Evolutionary conservation across 768 basidiomycete species (phyloP).

Genomic region (Mycena metata): DNA sequence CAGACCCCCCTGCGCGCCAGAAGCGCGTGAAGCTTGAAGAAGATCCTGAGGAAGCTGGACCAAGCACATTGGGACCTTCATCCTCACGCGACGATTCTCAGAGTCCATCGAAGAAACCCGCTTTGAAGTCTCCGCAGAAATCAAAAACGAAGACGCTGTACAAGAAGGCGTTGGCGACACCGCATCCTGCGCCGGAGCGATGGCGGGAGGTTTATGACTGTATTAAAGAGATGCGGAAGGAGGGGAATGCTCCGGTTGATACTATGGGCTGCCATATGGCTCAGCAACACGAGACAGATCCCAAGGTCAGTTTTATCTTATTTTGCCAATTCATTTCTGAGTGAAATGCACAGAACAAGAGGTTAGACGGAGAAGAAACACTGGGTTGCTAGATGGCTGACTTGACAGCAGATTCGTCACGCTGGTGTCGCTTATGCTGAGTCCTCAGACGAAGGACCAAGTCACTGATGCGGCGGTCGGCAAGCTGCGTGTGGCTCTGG

Average conservation of each 20-base stretch:
- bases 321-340: constrained; percentile 2
- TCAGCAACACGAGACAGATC: constrained; percentile 71
- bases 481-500: constrained; percentile 79
- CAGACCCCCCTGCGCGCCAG: constrained; percentile 42
- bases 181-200: constrained; percentile 74
- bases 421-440: constrained; percentile 94
- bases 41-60: constrained; percentile 13
- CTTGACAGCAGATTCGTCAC: constrained; percentile 65
- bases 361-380: constrained; percentile 45
- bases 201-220: constrained; percentile 81
- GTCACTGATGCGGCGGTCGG: constrained; percentile 85
- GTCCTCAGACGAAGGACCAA: constrained; percentile 95
- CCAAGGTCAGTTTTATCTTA: constrained; percentile 62
- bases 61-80: neutral
- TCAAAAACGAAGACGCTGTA: constrained; percentile 59
- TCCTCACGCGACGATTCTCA: constrained; percentile 20
- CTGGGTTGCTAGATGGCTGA: neutral
- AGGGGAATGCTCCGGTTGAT: constrained; percentile 88
- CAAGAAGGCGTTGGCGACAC: constrained; percentile 62
- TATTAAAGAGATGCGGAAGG: constrained; percentile 83
- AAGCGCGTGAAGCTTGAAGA: constrained; percentile 50
- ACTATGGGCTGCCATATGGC: constrained; percentile 90
- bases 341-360: constrained; percentile 68
- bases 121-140: constrained; percentile 62
- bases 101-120: constrained; percentile 41